Evolutionary conservation across 192 early-diverging fungal species (phyloP).

Genomic region (Coemansia sp.): DNA sequence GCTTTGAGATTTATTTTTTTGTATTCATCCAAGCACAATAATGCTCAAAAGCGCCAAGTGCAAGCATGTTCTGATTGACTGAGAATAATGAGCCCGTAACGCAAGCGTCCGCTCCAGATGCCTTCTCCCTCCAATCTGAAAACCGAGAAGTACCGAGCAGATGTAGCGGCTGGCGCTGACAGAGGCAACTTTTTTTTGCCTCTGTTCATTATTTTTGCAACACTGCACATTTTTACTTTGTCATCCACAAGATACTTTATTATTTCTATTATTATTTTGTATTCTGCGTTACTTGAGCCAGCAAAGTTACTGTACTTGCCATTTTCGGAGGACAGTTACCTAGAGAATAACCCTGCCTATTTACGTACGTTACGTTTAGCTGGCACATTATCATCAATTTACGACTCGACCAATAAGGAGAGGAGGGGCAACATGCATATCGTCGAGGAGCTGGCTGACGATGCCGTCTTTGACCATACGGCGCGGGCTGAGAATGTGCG

Average conservation of each 20-base stretch:
- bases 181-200: not conserved
- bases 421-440: constrained; percentile 21
- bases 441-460: constrained; percentile 44
- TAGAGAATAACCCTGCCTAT: not conserved
- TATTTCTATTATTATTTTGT: constrained; percentile 2
- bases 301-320: not conserved
- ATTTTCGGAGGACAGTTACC: not conserved
- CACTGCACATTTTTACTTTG: not conserved
- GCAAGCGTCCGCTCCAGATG: not conserved
- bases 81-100: constrained; percentile 7
- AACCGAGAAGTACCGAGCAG: not conserved
- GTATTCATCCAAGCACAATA: not conserved
- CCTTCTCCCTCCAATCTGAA: not conserved
- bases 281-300: not conserved
- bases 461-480: constrained; percentile 46
- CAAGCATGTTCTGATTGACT: constrained; percentile 12
- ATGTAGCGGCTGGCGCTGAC: not conserved
- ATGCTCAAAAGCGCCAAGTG: not conserved
- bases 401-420: not conserved
- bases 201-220: not conserved
- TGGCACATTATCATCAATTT: not conserved
- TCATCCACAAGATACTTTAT: not conserved
- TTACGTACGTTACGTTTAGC: not conserved
- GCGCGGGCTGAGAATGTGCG: constrained; percentile 17
- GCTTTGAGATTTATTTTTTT: not conserved